Evolutionary conservation across 495 filamentous ascomycete species (phyloP), one percentile per base, ranked within the genome.

Genomic region (Coniosporium apollinis): DNA sequence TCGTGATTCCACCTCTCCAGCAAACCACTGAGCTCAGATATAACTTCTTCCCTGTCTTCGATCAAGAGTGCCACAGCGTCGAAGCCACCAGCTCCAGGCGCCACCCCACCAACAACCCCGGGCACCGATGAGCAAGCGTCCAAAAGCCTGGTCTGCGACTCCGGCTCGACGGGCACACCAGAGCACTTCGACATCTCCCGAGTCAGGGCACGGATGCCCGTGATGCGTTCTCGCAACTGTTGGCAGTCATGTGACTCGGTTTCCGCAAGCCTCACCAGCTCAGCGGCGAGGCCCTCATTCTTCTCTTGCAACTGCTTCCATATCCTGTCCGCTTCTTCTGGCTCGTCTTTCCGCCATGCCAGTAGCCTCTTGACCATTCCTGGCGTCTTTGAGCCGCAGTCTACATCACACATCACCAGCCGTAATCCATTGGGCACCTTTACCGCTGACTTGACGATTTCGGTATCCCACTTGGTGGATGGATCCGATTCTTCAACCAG

Each of bases 321-420:
- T 4, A 87, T 55, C 36, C 50, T 44, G 37, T 72, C 68, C 8
- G 87, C 79, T 15, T 68, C 74, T n/a, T 65, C 58, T 9, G 61
- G 60, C 21, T 86, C 74, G 26, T 67, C 55, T 26, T 74, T 74
- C 41, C 78, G 66, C 89, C 89, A 97, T 29, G 66, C 66, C 3
- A 94, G 62, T 11, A 97, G 79, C 50, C 79, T 70, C 63, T 82
- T 91, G 17, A 93, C 89, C 87, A 97, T 93, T 4, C 83, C 74
- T 0, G 87, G 85, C 9, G 87, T 93, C 51, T 87, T 65, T n/a
- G 74, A 82, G 29, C 89, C 89, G 47, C 89, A 93, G 52, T 91
- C 79, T 11, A 97, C 89, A 51, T 97, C 89, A 41, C 84, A 92
- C 72, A 97, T 83, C 5, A 92, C 73, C 41, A 97, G 59, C 31